Conservation (phyloP, 371 early-diverging fungal species). For the Mortierella sp. region DNA sequence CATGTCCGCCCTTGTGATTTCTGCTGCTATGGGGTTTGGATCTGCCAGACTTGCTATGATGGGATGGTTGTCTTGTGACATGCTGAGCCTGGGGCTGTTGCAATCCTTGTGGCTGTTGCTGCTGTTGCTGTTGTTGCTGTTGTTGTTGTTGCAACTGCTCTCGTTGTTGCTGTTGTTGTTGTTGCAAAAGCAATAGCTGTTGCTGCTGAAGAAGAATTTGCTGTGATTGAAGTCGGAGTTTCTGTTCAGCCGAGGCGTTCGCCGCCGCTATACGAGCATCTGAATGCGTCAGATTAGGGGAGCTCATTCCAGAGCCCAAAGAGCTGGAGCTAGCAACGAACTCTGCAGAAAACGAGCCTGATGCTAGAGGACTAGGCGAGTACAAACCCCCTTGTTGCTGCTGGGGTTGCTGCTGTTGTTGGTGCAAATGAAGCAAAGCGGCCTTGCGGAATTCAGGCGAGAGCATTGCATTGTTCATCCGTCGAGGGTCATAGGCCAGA, state of each 20-base stretch:
- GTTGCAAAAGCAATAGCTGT: constrained; percentile 62
- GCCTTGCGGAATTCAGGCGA: constrained; percentile 46
- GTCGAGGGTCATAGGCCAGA: constrained; percentile 44
- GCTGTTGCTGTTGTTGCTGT: constrained; percentile 64
- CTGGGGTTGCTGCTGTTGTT: constrained; percentile 21
- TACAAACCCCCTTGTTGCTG: constrained; percentile 22
- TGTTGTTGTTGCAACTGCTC: constrained; percentile 64
- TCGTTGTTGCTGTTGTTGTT: constrained; percentile 61
- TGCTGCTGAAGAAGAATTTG: constrained; percentile 66
- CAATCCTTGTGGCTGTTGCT: constrained; percentile 44
- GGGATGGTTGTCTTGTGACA: constrained; percentile 20
- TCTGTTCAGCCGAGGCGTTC: constrained; percentile 58
- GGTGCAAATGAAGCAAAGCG: constrained; percentile 39
- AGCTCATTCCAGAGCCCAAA: constrained; percentile 29
- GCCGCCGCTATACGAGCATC: constrained; percentile 43
- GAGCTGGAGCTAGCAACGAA: constrained; percentile 12
- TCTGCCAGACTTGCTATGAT: constrained; percentile 32
- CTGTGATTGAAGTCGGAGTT: constrained; percentile 66
- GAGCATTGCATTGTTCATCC: constrained; percentile 40
- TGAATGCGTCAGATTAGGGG: constrained; percentile 26
- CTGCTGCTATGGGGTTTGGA: constrained; percentile 39
- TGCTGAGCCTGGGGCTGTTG: constrained; percentile 35
- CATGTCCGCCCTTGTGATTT: constrained; percentile 30
- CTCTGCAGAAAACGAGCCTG: constrained; percentile 24
- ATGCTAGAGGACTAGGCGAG: constrained; percentile 22